These are phyloP conservation scores for Aspergillus steynii DNA, from an alignment of 495 filamentous ascomycete genomes.

Conservation along the genomic window DNA sequence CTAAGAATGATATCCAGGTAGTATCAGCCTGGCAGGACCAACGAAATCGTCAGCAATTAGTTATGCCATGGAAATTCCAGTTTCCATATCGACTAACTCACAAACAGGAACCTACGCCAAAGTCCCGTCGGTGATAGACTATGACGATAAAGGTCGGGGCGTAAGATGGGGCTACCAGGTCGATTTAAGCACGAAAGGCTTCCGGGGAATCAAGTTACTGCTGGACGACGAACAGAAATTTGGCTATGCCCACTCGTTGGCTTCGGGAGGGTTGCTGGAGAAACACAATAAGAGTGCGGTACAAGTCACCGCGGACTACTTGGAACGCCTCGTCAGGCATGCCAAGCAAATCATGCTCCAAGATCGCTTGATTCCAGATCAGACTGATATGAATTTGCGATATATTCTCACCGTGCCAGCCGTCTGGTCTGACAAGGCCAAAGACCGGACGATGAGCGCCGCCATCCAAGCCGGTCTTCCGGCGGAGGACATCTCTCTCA, in stretches of 20 bases:
- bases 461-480: constrained; percentile 51
- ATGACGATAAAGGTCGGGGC: too few species aligned
- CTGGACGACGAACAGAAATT: constrained; percentile 18
- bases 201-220: constrained; percentile 23
- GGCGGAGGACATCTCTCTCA: constrained; percentile 38
- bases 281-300: constrained; percentile 9
- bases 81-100: too few species aligned
- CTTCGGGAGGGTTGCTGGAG: constrained; percentile 2
- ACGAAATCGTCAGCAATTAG: too few species aligned
- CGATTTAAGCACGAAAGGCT: constrained; percentile 5
- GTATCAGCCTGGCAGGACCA: too few species aligned
- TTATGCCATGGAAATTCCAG: too few species aligned
- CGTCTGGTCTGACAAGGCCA: constrained; percentile 54
- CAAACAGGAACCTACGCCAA: too few species aligned
- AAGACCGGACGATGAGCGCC: constrained; percentile 46
- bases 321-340: constrained; percentile 44
- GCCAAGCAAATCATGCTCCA: constrained; percentile 20
- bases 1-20: too few species aligned
- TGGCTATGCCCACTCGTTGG: constrained; percentile 13
- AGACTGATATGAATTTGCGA: constrained; percentile 22
- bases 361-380: constrained; percentile 28
- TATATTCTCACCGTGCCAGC: constrained; percentile 56
- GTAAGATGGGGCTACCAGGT: too few species aligned
- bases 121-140: too few species aligned
- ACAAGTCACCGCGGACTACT: constrained; percentile 35